A percentile compares a stretch with the other conserved stretches of the same genome.
Evolutionary conservation across 768 basidiomycete genomes (phyloP).

Genomic region (Lepiota venenata): DNA sequence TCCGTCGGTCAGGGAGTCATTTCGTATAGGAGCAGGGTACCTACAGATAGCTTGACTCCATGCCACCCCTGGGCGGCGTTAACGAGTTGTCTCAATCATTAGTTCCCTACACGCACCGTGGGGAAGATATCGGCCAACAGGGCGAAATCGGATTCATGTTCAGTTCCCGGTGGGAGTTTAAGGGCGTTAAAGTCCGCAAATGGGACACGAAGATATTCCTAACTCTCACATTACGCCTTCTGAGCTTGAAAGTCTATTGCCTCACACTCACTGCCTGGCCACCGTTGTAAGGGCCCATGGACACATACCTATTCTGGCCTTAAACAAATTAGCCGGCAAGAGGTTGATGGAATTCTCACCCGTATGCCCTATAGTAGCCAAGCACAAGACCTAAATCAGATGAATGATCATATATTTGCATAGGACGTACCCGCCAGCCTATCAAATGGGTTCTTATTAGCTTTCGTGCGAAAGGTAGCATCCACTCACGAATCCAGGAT

Average conservation of each 20-base stretch:
- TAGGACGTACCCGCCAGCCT: constrained; percentile 45
- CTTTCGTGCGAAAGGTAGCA: background rate
- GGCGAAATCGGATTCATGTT: constrained; percentile 54
- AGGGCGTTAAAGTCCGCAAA: constrained; percentile 57
- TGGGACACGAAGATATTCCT: constrained; percentile 56
- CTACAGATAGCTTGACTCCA: constrained; percentile 44
- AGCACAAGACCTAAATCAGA: background rate
- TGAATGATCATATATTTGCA: background rate
- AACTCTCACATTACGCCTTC: background rate
- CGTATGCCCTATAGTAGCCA: constrained; percentile 37
- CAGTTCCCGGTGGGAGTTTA: constrained; percentile 47
- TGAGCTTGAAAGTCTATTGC: background rate
- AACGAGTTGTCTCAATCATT: background rate
- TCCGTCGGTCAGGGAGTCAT: background rate
- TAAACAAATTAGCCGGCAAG: background rate
- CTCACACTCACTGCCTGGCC: constrained; percentile 41
- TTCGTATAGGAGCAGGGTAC: background rate
- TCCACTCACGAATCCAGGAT: constrained; percentile 50
- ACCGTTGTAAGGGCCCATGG: constrained; percentile 55
- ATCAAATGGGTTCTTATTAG: background rate
- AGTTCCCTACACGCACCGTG: constrained; percentile 32
- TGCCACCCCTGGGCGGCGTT: constrained; percentile 42
- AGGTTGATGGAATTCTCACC: constrained; percentile 23
- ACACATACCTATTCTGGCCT: constrained; percentile 38
- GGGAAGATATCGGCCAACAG: constrained; percentile 55